phyloP scores from a whole-genome alignment of 805 yeast genomes.

The Ogataea ganodermae region DNA sequence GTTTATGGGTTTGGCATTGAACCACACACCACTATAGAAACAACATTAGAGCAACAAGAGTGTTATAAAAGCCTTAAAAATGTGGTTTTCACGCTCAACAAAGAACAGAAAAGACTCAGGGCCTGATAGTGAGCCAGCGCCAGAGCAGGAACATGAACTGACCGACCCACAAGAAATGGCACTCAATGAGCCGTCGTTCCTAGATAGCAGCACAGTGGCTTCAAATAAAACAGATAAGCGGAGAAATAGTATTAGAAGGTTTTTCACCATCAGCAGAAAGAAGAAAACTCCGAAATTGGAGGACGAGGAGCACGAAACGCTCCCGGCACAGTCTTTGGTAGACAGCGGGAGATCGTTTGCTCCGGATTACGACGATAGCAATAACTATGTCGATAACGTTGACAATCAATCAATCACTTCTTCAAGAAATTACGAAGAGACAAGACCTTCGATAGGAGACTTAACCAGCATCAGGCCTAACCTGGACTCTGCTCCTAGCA shows the following conservation, averaged over 20 bases:
- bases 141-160: neutral
- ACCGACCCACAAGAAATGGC: neutral
- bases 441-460: neutral
- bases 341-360: neutral
- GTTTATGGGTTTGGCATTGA: neutral
- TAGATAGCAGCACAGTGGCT: conserved; percentile 12
- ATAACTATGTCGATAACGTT: conserved; percentile 1
- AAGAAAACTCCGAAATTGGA: neutral
- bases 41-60: neutral
- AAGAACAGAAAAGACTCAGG: conserved; percentile 1
- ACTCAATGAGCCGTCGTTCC: neutral
- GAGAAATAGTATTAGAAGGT: conserved; percentile 10
- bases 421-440: neutral
- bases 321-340: neutral
- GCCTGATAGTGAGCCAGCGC: neutral
- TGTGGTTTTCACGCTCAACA: conserved; percentile 12
- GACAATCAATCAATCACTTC: neutral
- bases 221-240: conserved; percentile 10
- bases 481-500: neutral
- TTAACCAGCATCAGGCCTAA: neutral
- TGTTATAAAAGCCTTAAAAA: conserved; percentile 1
- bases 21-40: neutral
- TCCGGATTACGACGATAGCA: neutral
- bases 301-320: neutral
- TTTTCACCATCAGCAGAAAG: conserved; percentile 11